A percentile compares a stretch with the other conserved stretches of the same genome.
phyloP scores from a whole-genome alignment of 352 stramenopile species.

The Blastocystis sp. region DNA sequence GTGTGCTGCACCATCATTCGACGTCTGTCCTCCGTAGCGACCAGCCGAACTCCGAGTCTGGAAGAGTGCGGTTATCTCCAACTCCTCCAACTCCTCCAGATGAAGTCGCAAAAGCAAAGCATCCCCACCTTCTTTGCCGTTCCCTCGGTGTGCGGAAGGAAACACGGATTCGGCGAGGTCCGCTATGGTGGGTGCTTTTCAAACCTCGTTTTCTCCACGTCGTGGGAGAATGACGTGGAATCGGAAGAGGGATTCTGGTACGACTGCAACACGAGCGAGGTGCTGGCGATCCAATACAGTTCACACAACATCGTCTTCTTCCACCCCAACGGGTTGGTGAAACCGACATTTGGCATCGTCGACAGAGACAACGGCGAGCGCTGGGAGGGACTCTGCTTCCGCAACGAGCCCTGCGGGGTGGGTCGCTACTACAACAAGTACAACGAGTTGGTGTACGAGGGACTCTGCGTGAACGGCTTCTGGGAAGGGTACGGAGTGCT shows the following conservation, averaged over 20 bases:
- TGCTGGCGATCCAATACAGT: not conserved
- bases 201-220: constrained; percentile 1
- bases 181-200: not conserved
- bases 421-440: constrained; percentile 45
- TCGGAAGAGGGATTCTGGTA: constrained; percentile 24
- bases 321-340: not conserved
- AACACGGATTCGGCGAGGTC: constrained; percentile 21
- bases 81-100: not conserved
- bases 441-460: constrained; percentile 22
- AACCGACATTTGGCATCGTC: not conserved
- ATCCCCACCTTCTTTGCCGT: constrained; percentile 3
- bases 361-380: constrained; percentile 31
- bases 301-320: not conserved
- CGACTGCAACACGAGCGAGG: constrained; percentile 3
- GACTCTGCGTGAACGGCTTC: not conserved
- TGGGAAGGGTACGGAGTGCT: constrained; percentile 30
- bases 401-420: not conserved
- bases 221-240: not conserved
- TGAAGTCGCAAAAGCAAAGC: not conserved
- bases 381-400: constrained; percentile 17
- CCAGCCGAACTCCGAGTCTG: too few relatives aligned
- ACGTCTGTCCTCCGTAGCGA: not conserved
- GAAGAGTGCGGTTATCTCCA: not conserved
- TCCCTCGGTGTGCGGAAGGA: constrained; percentile 18
- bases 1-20: not conserved